Percentiles rank a stretch among this genome's conserved stretches.
Evolutionary conservation across 1,139 yeast genomes (phyloP).

Genomic region (Geotrichum cucujoidarum): DNA sequence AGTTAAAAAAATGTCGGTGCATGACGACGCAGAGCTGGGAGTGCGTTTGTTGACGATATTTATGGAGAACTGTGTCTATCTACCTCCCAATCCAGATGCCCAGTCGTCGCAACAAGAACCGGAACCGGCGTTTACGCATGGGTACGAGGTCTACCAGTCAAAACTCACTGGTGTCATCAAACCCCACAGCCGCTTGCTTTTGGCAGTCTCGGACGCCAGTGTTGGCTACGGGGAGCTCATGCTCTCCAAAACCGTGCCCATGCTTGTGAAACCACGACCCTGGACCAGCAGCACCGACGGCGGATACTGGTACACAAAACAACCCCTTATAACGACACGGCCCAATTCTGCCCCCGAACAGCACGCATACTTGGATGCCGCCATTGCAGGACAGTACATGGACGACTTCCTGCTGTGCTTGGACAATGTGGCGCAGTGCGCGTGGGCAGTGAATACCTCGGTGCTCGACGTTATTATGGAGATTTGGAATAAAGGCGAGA

Average conservation of each 20-base stretch:
- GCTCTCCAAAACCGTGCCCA: constrained; percentile 78
- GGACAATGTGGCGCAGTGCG: constrained; percentile 74
- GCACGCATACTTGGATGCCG: constrained; percentile 69
- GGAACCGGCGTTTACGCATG: constrained; percentile 83
- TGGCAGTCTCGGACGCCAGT: constrained; percentile 50
- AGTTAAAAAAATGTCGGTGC: constrained; percentile 34
- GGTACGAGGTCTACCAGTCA: constrained; percentile 66
- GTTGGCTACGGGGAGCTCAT: constrained; percentile 31
- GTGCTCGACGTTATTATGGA: constrained; percentile 60
- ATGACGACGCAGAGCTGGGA: constrained; percentile 69
- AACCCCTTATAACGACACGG: constrained; percentile 57
- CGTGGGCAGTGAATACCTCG: constrained; percentile 79
- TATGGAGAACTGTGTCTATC: constrained; percentile 49
- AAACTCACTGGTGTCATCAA: constrained; percentile 70
- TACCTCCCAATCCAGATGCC: too few relatives aligned
- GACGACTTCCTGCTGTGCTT: constrained; percentile 64
- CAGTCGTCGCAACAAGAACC: constrained; percentile 45
- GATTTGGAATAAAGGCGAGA: constrained; percentile 73
- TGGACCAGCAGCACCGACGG: constrained; percentile 74
- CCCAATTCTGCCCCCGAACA: constrained; percentile 68
- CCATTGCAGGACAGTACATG: constrained; percentile 59
- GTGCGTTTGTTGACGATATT: constrained; percentile 61
- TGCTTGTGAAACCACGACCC: constrained; percentile 76
- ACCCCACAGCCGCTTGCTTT: constrained; percentile 58
- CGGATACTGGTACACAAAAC: constrained; percentile 62